These are phyloP conservation scores for Suillus decipiens DNA, from an alignment of 768 basidiomycete genomes.

Conservation along the genomic window DNA sequence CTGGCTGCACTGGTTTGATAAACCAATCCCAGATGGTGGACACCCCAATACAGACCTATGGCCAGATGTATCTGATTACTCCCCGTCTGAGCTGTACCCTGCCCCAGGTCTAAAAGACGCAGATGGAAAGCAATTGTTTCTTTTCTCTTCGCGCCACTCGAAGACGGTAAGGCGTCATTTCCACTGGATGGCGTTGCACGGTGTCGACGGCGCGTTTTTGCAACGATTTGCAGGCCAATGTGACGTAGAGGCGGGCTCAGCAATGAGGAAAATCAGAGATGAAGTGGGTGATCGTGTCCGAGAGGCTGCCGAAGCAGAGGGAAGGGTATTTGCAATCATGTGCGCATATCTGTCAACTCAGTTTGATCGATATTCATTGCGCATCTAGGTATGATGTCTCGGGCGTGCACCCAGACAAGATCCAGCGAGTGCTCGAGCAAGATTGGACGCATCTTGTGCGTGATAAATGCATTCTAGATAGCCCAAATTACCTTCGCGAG, in stretches of 20 bases:
- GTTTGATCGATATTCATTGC: slow-evolving; percentile 2
- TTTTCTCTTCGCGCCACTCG: slow-evolving; percentile 80
- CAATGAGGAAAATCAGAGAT: slow-evolving; percentile 64
- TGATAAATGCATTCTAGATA: slow-evolving; percentile 62
- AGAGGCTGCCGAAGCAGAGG: slow-evolving; percentile 79
- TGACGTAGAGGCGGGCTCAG: slow-evolving; percentile 56
- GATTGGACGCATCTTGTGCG: slow-evolving; percentile 77
- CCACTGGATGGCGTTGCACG: slow-evolving; percentile 78
- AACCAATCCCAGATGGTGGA: slow-evolving; percentile 69
- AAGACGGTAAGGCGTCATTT: slow-evolving; percentile 66
- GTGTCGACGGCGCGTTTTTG: slow-evolving; percentile 79
- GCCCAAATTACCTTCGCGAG: slow-evolving; percentile 73
- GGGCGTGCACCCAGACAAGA: slow-evolving; percentile 68
- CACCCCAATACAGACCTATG: slow-evolving; percentile 75
- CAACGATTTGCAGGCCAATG: slow-evolving; percentile 76
- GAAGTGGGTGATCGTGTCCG: slow-evolving; percentile 71
- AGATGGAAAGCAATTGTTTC: slow-evolving; percentile 58
- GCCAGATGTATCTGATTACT: slow-evolving; percentile 76
- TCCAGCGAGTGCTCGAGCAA: slow-evolving; percentile 64
- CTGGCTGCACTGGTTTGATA: slow-evolving; percentile 84
- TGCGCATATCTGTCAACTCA: slow-evolving; percentile 36
- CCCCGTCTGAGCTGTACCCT: slow-evolving; percentile 67
- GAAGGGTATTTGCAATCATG: slow-evolving; percentile 85
- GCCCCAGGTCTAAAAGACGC: slow-evolving; percentile 64
- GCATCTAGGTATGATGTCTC: slow-evolving; percentile 76